Evolutionary conservation across 176 grass and related monocot species (phyloP).

Genomic region (Avena eriantha): DNA sequence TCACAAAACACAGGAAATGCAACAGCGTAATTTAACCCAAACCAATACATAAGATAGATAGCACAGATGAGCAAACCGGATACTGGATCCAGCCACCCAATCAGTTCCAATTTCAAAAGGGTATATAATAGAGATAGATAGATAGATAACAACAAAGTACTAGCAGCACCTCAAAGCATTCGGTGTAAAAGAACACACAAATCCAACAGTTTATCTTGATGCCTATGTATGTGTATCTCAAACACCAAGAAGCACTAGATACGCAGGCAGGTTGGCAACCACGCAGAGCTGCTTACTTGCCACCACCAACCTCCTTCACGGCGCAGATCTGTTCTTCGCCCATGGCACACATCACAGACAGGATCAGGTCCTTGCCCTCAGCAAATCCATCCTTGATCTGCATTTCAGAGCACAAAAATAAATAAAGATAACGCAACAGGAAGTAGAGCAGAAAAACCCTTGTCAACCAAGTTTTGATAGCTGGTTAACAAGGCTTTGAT

Average conservation of each 20-base stretch:
- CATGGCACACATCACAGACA: slow-evolving; percentile 68
- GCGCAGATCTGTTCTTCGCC: slow-evolving; percentile 66
- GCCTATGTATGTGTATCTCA: slow-evolving; percentile 40
- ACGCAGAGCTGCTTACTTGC: slow-evolving; percentile 1
- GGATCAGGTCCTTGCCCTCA: slow-evolving; percentile 65
- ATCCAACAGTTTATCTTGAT: slow-evolving; percentile 40
- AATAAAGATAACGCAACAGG: background rate
- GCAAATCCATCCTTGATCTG: slow-evolving; percentile 57
- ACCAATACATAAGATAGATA: slow-evolving; percentile 36
- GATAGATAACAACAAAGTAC: slow-evolving; percentile 30
- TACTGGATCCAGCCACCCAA: background rate
- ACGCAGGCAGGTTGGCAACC: background rate
- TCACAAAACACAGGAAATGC: background rate
- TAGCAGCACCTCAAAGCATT: slow-evolving; percentile 25
- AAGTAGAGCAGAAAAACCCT: background rate
- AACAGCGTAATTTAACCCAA: background rate
- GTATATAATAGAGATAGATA: slow-evolving; percentile 4
- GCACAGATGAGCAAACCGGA: background rate
- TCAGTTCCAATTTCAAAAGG: slow-evolving; percentile 23
- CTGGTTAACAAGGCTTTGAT: background rate
- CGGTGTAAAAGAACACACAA: background rate
- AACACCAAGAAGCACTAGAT: slow-evolving; percentile 36
- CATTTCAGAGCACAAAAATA: background rate
- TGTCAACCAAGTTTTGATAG: background rate
- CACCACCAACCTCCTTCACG: slow-evolving; percentile 55